Conservation (phyloP, 179 eudicot species). For the Beta lomatogona region DNA sequence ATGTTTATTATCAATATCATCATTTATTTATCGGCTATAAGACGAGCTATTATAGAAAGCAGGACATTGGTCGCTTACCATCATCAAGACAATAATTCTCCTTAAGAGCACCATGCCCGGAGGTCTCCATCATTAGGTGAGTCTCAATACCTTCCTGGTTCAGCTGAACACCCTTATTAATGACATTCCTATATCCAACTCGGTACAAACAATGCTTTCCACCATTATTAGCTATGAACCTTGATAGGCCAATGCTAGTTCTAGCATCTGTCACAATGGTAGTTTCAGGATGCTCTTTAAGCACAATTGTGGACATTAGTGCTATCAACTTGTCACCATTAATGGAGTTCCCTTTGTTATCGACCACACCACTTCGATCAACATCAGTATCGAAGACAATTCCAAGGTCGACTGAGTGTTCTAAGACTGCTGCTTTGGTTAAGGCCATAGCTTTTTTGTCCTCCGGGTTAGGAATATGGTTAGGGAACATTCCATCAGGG, state of each 20-base stretch:
- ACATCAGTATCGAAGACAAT: conserved; percentile 96
- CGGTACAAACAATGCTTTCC: conserved; percentile 85
- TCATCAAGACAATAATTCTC: conserved; percentile 93
- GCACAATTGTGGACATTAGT: conserved; percentile 73
- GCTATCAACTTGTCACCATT: conserved; percentile 88
- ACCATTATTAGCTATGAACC: conserved; percentile 59
- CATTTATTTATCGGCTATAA: no score
- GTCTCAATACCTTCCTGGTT: conserved; percentile 73
- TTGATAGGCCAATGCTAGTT: conserved; percentile 68
- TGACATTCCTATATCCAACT: conserved; percentile 91
- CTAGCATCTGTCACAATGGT: conserved; percentile 92
- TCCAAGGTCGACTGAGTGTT: conserved; percentile 73
- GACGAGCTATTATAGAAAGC: neutral
- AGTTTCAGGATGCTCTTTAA: conserved; percentile 73
- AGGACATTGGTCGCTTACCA: conserved; percentile 41
- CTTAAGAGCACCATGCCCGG: conserved; percentile 94
- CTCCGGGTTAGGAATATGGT: conserved; percentile 95
- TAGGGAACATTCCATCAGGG: conserved; percentile 95
- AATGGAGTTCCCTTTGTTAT: conserved; percentile 69
- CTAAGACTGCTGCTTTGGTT: conserved; percentile 65
- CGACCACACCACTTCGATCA: conserved; percentile 92
- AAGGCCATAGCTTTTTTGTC: conserved; percentile 89
- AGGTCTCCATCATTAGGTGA: conserved; percentile 95
- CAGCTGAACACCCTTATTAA: conserved; percentile 78
- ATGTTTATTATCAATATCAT: no score